Percentiles rank a stretch among this genome's conserved stretches.
Conservation (phyloP, 139 green algal species). For the Coelastrella sp. region DNA sequence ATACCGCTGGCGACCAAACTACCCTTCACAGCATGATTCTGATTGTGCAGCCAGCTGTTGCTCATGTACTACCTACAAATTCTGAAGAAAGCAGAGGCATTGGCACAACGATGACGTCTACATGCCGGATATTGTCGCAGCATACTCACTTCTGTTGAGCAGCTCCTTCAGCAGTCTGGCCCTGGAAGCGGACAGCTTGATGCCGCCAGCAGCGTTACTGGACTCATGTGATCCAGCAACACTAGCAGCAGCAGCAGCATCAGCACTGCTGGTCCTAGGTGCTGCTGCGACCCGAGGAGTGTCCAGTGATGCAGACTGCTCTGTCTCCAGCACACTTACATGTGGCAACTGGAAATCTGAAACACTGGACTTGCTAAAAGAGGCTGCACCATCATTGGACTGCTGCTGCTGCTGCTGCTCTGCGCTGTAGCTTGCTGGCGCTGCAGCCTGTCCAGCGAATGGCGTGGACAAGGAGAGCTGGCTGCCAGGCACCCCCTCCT, state of each 20-base stretch:
- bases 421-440: background rate
- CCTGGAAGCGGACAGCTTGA: background rate
- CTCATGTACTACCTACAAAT: too few species aligned
- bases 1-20: too few species aligned
- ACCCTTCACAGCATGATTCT: too few species aligned
- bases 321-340: background rate
- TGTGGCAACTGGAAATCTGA: background rate
- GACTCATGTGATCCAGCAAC: background rate
- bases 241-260: background rate
- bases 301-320: background rate
- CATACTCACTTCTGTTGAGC: slow-evolving; percentile 20
- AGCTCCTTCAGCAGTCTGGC: slow-evolving; percentile 7
- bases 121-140: too few species aligned
- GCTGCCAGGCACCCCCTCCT: background rate
- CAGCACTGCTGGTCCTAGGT: background rate
- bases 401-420: slow-evolving; percentile 27
- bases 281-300: background rate
- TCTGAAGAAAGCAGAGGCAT: too few species aligned
- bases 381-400: background rate
- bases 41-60: too few species aligned
- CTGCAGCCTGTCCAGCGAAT: background rate
- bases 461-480: background rate
- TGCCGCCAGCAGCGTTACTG: background rate
- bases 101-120: too few species aligned
- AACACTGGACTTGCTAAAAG: background rate